These are phyloP conservation scores for Fusarium sp. DNA, from an alignment of 2,329 filamentous ascomycete genomes.

Conservation along the genomic window DNA sequence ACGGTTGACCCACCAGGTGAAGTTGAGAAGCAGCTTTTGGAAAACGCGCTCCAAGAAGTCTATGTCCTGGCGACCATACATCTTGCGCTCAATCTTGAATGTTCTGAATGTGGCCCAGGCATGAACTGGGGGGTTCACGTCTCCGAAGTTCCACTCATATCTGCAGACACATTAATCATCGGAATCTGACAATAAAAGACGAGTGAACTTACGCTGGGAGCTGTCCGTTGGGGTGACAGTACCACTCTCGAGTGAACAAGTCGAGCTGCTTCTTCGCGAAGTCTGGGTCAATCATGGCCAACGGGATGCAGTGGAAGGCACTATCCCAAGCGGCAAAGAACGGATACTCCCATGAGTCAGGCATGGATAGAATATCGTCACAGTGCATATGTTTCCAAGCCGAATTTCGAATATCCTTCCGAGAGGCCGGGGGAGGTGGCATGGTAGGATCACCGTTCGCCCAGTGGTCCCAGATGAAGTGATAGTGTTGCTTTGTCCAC, in stretches of 20 bases:
- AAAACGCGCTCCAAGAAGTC: slow-evolving; percentile 97
- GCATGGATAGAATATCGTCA: slow-evolving; percentile 97
- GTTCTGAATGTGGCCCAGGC: slow-evolving; percentile 95
- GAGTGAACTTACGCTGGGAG: slow-evolving; percentile 77
- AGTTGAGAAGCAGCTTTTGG: slow-evolving; percentile 94
- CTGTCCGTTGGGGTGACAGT: slow-evolving; percentile 97
- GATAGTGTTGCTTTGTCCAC: slow-evolving; percentile 97
- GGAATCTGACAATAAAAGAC: neutral
- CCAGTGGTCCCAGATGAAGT: slow-evolving; percentile 98
- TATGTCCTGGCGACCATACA: slow-evolving; percentile 93
- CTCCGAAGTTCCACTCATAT: slow-evolving; percentile 96
- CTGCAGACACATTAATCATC: slow-evolving; percentile 48
- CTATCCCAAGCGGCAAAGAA: slow-evolving; percentile 99
- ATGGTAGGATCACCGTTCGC: slow-evolving; percentile 91
- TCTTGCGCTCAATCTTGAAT: slow-evolving; percentile 98
- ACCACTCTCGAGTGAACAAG: slow-evolving; percentile 96
- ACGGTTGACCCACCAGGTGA: slow-evolving; percentile 99
- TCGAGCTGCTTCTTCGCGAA: slow-evolving; percentile 99
- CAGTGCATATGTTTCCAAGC: slow-evolving; percentile 96
- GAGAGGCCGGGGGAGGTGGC: slow-evolving; percentile 82
- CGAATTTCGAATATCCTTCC: slow-evolving; percentile 84
- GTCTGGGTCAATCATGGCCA: slow-evolving; percentile 97
- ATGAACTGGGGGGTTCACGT: slow-evolving; percentile 96
- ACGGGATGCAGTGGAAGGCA: slow-evolving; percentile 93
- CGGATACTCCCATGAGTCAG: slow-evolving; percentile 97